phyloP scores from a whole-genome alignment of 805 yeast genomes.

The Candida ponderosae region DNA sequence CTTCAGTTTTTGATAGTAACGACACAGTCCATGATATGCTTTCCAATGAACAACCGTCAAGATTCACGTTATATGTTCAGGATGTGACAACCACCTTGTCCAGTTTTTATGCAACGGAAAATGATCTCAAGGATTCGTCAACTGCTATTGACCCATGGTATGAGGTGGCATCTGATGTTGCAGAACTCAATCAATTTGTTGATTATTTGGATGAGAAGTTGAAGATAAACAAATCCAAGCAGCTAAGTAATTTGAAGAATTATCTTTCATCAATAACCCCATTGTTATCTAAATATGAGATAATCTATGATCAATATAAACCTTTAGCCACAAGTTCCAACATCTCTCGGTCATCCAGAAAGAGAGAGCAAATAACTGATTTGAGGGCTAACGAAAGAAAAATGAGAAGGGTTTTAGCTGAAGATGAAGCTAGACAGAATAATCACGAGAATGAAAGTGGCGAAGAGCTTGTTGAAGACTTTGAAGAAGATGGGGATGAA shows the following conservation, averaged over 20 bases:
- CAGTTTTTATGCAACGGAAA: background rate
- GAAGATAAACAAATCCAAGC: conserved; percentile 1
- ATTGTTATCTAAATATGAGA: conserved; percentile 11
- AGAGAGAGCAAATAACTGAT: conserved; percentile 8
- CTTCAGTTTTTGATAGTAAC: conserved; percentile 1
- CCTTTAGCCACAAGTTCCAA: conserved; percentile 5
- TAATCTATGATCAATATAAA: conserved; percentile 6
- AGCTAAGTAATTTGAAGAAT: conserved; percentile 2
- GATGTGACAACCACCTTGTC: conserved; percentile 14
- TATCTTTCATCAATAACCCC: conserved; percentile 10
- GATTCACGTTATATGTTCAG: conserved; percentile 19
- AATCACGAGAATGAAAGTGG: background rate
- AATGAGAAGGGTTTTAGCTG: too few relatives aligned
- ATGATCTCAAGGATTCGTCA: background rate
- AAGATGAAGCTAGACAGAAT: too few relatives aligned
- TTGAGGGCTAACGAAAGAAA: too few relatives aligned
- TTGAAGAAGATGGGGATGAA: background rate
- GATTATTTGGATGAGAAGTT: conserved; percentile 5
- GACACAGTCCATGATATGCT: conserved; percentile 8
- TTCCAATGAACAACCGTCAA: conserved; percentile 11
- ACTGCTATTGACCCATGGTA: conserved; percentile 17
- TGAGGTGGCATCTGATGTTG: conserved; percentile 14
- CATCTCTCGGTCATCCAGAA: conserved; percentile 1
- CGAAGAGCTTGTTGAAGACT: conserved; percentile 9
- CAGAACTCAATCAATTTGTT: conserved; percentile 9